phyloP scores from a whole-genome alignment of 1,284 basidiomycete species.

The Microbotryum violaceum region DNA sequence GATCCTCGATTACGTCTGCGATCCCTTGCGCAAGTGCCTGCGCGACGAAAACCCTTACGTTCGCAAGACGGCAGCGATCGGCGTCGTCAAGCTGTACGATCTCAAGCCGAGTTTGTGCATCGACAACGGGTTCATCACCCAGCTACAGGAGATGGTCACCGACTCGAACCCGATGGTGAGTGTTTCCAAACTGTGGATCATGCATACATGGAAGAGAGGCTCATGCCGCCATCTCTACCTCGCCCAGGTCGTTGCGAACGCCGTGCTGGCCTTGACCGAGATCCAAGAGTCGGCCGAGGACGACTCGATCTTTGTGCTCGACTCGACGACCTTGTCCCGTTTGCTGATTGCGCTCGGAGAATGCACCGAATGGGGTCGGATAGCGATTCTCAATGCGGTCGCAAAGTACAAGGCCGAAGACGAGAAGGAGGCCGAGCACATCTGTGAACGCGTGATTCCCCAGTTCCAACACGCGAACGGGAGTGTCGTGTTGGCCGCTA shows the following conservation, averaged over 20 bases:
- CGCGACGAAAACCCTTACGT: constrained; percentile 96
- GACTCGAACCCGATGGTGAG: constrained; percentile 95
- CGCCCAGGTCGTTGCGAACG: constrained; percentile 84
- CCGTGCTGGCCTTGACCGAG: constrained; percentile 84
- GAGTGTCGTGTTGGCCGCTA: constrained; percentile 85
- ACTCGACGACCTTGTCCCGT: constrained; percentile 71
- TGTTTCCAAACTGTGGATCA: neutral
- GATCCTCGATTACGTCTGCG: constrained; percentile 96
- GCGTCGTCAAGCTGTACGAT: constrained; percentile 92
- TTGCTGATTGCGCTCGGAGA: constrained; percentile 93
- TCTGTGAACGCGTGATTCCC: constrained; percentile 94
- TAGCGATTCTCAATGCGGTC: constrained; percentile 81
- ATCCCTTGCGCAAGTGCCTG: constrained; percentile 83
- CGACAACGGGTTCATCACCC: constrained; percentile 88
- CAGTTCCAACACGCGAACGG: constrained; percentile 98
- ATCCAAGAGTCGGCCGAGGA: constrained; percentile 57
- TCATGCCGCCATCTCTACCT: neutral
- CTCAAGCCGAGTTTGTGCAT: constrained; percentile 90
- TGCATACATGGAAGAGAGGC: neutral
- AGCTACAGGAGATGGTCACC: constrained; percentile 79
- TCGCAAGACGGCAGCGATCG: constrained; percentile 90
- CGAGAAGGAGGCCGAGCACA: constrained; percentile 93
- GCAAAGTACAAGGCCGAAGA: constrained; percentile 74
- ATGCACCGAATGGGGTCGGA: constrained; percentile 97
- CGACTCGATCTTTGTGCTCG: constrained; percentile 68